A percentile compares a stretch with the other conserved stretches of the same genome.
Conservation (phyloP, 2,329 filamentous ascomycete genomes). For the Curvularia verruculosa region DNA sequence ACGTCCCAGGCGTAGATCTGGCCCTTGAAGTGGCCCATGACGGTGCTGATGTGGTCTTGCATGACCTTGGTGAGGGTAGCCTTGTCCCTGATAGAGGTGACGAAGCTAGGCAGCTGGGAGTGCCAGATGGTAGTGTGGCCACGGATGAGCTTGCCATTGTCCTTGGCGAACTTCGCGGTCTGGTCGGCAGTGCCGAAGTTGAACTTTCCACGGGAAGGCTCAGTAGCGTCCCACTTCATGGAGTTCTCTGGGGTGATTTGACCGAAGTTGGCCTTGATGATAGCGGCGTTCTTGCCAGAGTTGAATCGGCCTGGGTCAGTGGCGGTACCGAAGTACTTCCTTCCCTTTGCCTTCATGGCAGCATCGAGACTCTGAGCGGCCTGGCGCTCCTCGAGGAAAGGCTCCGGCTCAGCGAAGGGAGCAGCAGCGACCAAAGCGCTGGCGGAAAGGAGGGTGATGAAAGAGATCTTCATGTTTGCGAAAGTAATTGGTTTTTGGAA, state of each 20-base stretch:
- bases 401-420: conserved; percentile 40
- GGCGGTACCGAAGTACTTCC: conserved; percentile 68
- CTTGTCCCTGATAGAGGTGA: conserved; percentile 61
- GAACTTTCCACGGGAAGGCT: conserved; percentile 51
- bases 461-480: conserved; percentile 41
- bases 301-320: conserved; percentile 63
- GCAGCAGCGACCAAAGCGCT: conserved; percentile 37
- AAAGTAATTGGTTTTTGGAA: background rate
- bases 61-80: conserved; percentile 63
- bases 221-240: conserved; percentile 71
- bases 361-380: conserved; percentile 59
- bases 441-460: conserved; percentile 37
- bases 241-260: conserved; percentile 70
- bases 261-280: conserved; percentile 69
- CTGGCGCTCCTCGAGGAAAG: conserved; percentile 37
- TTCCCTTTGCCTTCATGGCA: conserved; percentile 67
- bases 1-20: conserved; percentile 70
- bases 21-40: conserved; percentile 67
- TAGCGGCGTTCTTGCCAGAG: conserved; percentile 58
- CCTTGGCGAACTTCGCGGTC: conserved; percentile 62
- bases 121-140: conserved; percentile 73
- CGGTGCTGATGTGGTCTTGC: conserved; percentile 64
- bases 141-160: conserved; percentile 65
- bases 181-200: conserved; percentile 64
- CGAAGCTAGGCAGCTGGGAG: conserved; percentile 60